Percentiles rank a stretch among this genome's conserved stretches.
phyloP scores from a whole-genome alignment of 108 stramenopile species.

The Asterionellopsis glacialis region DNA sequence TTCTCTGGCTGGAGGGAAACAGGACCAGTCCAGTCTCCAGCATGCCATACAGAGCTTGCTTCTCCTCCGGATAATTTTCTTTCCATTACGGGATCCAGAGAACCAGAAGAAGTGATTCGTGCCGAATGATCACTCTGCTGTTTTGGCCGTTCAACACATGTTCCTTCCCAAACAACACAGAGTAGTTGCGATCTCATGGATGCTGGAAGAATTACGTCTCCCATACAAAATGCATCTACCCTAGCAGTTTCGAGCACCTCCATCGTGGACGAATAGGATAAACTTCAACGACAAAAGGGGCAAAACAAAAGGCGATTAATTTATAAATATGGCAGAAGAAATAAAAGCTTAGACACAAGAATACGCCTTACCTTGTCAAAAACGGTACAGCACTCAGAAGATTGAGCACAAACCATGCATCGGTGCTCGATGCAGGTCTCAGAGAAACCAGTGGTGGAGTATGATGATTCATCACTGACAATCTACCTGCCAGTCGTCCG shows the following conservation, averaged over 20 bases:
- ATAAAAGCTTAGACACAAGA: not conserved
- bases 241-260: conserved; percentile 68
- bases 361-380: conserved; percentile 24
- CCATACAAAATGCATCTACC: conserved; percentile 40
- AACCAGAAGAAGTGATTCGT: not conserved
- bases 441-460: conserved; percentile 52
- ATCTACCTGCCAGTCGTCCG: too few species aligned
- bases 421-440: conserved; percentile 63
- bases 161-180: conserved; percentile 74
- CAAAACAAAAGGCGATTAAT: too few species aligned
- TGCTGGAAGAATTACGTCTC: conserved; percentile 43
- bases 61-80: not conserved
- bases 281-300: conserved; percentile 6
- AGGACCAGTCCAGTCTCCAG: conserved; percentile 80
- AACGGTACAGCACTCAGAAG: conserved; percentile 69
- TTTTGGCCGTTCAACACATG: conserved; percentile 44
- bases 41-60: conserved; percentile 49
- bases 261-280: conserved; percentile 68
- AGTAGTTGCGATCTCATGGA: conserved; percentile 35
- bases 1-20: conserved; percentile 61
- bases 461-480: not conserved
- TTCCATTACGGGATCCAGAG: not conserved
- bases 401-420: conserved; percentile 79
- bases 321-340: not conserved
- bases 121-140: not conserved